Evolutionary conservation across 192 early-diverging fungal species (phyloP).

Genomic region (Entrophospora sp.): DNA sequence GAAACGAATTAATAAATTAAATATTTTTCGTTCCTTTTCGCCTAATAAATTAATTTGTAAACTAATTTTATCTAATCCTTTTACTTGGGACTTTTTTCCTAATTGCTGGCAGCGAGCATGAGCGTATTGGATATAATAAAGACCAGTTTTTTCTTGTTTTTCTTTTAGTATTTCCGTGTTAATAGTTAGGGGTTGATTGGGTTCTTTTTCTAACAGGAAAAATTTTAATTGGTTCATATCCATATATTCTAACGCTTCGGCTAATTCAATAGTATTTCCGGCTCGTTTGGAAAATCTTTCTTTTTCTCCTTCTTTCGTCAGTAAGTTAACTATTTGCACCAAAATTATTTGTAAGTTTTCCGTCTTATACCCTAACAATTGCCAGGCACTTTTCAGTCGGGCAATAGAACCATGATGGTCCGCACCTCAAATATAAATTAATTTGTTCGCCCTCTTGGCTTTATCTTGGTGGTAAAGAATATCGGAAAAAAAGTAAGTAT

Average conservation of each 20-base stretch:
- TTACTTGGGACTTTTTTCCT: too few species aligned
- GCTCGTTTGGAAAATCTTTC: constrained; percentile 4
- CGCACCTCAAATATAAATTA: not conserved
- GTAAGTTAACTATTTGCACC: constrained; percentile 3
- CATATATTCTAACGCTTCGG: not conserved
- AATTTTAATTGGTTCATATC: not conserved
- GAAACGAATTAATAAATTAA: too few species aligned
- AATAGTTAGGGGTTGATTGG: not conserved
- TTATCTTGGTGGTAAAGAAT: constrained; percentile 1
- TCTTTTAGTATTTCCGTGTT: not conserved
- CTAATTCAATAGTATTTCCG: constrained; percentile 1
- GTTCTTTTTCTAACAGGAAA: not conserved
- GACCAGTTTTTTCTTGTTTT: too few species aligned
- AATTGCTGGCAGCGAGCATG: too few species aligned
- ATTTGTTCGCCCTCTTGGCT: not conserved
- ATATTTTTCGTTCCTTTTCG: too few species aligned
- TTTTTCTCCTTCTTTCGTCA: not conserved
- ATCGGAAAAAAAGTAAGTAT: too few species aligned
- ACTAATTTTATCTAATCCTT: too few species aligned
- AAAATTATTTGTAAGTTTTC: constrained; percentile 4
- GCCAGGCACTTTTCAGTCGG: not conserved
- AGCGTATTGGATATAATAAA: too few species aligned
- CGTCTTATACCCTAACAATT: not conserved
- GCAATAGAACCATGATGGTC: constrained; percentile 5
- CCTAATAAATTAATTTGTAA: too few species aligned